phyloP scores from a whole-genome alignment of 345 rosid species.

The Zanthoxylum bungeanum region DNA sequence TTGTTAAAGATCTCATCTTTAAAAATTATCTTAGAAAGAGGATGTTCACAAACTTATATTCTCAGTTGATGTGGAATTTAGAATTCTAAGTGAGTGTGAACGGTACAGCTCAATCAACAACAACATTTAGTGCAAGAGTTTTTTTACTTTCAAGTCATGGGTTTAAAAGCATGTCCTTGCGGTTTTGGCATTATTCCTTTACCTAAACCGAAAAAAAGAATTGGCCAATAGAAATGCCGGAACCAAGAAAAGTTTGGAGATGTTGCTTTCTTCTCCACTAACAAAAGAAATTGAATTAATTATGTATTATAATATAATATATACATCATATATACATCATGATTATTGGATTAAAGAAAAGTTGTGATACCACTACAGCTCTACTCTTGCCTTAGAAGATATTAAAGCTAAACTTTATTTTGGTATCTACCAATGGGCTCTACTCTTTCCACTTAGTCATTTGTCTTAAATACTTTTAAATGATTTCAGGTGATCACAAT shows the following conservation, averaged over 20 bases:
- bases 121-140: conserved; percentile 2
- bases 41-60: too few species aligned
- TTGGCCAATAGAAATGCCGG: neutral
- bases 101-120: neutral
- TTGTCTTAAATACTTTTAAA: neutral
- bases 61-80: too few species aligned
- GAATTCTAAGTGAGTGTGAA: too few species aligned
- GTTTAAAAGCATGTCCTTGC: neutral
- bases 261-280: conserved; percentile 5
- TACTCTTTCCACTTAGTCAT: conserved; percentile 18
- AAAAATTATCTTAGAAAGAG: too few species aligned
- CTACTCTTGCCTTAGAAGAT: conserved; percentile 26
- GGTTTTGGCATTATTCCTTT: conserved; percentile 6
- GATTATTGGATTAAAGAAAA: conserved; percentile 8
- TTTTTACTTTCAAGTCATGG: neutral
- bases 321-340: too few species aligned
- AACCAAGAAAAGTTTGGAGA: neutral
- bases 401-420: neutral
- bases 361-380: too few species aligned
- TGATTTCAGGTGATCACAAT: conserved; percentile 3
- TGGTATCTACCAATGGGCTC: conserved; percentile 8
- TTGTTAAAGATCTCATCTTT: too few species aligned
- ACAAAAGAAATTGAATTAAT: neutral
- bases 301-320: too few species aligned
- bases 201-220: neutral